Evolutionary conservation across 2,329 filamentous ascomycete species (phyloP).

Genomic region (Trichoderma koningiopsis): DNA sequence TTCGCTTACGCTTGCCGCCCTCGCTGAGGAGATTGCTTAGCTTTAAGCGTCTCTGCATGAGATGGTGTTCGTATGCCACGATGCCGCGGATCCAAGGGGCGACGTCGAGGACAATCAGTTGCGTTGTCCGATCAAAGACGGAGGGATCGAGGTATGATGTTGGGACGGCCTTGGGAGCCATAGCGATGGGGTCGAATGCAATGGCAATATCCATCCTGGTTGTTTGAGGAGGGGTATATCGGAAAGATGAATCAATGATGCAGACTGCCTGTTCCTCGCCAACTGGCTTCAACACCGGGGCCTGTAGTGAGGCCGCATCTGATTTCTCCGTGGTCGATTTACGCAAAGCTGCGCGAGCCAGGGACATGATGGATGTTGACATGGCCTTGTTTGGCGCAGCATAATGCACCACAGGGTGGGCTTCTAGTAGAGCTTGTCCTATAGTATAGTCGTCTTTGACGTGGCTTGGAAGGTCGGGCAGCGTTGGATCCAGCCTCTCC

Average conservation of each 20-base stretch:
- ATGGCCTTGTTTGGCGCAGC: conserved; percentile 33
- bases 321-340: neutral
- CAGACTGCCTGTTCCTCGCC: conserved; percentile 40
- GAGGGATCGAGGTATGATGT: conserved; percentile 62
- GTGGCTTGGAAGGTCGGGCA: conserved; percentile 56
- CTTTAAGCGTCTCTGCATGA: conserved; percentile 68
- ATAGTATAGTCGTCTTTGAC: conserved; percentile 54
- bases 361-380: conserved; percentile 37
- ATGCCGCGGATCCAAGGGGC: conserved; percentile 91
- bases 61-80: conserved; percentile 70
- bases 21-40: conserved; percentile 65
- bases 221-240: conserved; percentile 36
- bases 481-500: conserved; percentile 62
- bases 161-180: conserved; percentile 46
- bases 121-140: conserved; percentile 72
- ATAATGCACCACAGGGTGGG: conserved; percentile 40
- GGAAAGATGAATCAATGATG: conserved; percentile 45
- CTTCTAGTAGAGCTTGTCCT: conserved; percentile 53
- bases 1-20: conserved; percentile 54
- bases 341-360: conserved; percentile 23
- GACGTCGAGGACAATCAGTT: conserved; percentile 71
- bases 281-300: conserved; percentile 33
- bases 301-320: neutral
- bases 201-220: conserved; percentile 56
- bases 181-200: conserved; percentile 64